These are phyloP conservation scores for Candida labiduridarum DNA, from an alignment of 1,139 yeast species.

Conservation along the genomic window DNA sequence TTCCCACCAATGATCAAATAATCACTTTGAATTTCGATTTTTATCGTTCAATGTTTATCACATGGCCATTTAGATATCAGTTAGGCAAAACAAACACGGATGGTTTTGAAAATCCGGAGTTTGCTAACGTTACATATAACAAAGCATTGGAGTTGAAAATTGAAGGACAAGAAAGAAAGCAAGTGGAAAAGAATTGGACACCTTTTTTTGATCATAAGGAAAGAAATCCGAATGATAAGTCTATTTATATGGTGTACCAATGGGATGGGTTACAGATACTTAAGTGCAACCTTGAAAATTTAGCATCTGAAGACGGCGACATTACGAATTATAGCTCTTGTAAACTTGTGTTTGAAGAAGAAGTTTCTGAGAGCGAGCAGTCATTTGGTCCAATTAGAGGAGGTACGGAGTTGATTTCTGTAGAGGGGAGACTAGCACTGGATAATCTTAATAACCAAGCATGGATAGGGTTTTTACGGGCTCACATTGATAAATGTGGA, in stretches of 20 bases:
- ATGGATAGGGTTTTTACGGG: slow-evolving; percentile 42
- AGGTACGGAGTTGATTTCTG: slow-evolving; percentile 37
- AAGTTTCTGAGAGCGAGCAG: slow-evolving; percentile 14
- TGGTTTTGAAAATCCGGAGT: slow-evolving; percentile 16
- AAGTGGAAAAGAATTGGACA: slow-evolving; percentile 46
- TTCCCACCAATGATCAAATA: slow-evolving; percentile 6
- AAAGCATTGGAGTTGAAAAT: slow-evolving; percentile 29
- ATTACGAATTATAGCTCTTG: slow-evolving; percentile 14
- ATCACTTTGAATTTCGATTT: slow-evolving; percentile 10
- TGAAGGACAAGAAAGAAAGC: slow-evolving; percentile 16
- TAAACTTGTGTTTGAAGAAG: slow-evolving; percentile 13
- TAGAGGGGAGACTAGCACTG: background rate
- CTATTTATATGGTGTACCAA: slow-evolving; percentile 36
- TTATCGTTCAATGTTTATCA: slow-evolving; percentile 30
- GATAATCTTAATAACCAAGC: slow-evolving; percentile 18
- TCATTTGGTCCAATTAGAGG: slow-evolving; percentile 39
- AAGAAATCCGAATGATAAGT: slow-evolving; percentile 27
- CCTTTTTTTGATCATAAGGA: slow-evolving; percentile 34
- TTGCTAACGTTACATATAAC: slow-evolving; percentile 23
- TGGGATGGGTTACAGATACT: slow-evolving; percentile 41
- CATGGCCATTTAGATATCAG: slow-evolving; percentile 36
- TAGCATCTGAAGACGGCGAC: slow-evolving; percentile 6
- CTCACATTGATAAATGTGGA: slow-evolving; percentile 38
- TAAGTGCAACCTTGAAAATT: slow-evolving; percentile 29
- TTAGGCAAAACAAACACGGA: slow-evolving; percentile 31